Conservation (phyloP, 2,329 filamentous ascomycete genomes). For the Dactylellina leptospora region DNA sequence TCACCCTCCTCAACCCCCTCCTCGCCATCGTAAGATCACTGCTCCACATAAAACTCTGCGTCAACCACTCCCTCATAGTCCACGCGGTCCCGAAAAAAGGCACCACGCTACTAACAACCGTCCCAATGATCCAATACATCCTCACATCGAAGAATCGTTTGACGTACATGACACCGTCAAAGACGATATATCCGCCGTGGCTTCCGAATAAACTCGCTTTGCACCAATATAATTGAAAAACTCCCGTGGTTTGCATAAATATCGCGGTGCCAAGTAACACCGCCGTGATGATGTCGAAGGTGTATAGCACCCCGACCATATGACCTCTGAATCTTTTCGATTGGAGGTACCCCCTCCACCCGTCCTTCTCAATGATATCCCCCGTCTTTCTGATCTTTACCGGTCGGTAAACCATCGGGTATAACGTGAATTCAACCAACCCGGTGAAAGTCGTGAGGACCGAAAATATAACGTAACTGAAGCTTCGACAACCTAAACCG, state of each 20-base stretch:
- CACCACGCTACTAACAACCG: conserved; percentile 52
- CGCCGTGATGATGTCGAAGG: conserved; percentile 60
- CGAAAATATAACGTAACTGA: conserved; percentile 63
- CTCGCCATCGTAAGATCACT: conserved; percentile 39
- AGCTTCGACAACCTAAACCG: conserved; percentile 62
- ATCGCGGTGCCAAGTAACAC: conserved; percentile 60
- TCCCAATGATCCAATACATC: conserved; percentile 54
- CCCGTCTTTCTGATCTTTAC: conserved; percentile 27
- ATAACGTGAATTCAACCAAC: conserved; percentile 58
- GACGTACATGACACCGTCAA: conserved; percentile 50
- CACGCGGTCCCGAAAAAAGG: conserved; percentile 16
- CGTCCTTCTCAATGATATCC: conserved; percentile 14
- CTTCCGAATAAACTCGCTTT: conserved; percentile 60
- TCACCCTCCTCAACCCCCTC: conserved; percentile 49
- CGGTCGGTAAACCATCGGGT: conserved; percentile 51
- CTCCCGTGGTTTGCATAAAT: conserved; percentile 62
- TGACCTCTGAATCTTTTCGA: conserved; percentile 21
- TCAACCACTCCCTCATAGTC: conserved; percentile 54
- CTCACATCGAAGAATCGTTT: conserved; percentile 58
- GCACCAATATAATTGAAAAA: conserved; percentile 62
- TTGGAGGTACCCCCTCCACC: conserved; percentile 13
- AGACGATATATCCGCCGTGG: conserved; percentile 61
- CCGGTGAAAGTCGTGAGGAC: conserved; percentile 59
- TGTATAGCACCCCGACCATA: conserved; percentile 58
- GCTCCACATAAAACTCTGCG: conserved; percentile 54